A percentile compares a stretch with the other conserved stretches of the same genome.
Conservation (phyloP, 179 eudicot species). For the Drosera spatulata region DNA sequence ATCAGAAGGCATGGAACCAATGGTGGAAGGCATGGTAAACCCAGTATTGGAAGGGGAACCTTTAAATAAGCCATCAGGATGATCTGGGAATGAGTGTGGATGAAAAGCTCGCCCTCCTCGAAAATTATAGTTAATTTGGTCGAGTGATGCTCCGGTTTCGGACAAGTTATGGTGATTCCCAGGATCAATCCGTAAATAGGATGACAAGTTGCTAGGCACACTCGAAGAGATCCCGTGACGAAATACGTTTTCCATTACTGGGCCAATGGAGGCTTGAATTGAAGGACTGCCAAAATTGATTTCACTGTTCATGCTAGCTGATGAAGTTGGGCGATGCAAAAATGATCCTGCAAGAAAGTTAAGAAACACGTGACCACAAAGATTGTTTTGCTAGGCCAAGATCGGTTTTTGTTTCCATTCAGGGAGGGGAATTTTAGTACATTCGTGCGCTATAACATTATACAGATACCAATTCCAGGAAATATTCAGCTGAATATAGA, state of each 20-base stretch:
- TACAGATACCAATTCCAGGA: no score
- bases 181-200: conserved; percentile 37
- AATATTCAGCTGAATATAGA: no score
- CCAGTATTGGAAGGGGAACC: conserved; percentile 28
- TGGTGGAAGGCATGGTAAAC: conserved; percentile 20
- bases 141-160: conserved; percentile 22
- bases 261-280: conserved; percentile 20
- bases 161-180: conserved; percentile 31
- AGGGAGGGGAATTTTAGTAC: no score
- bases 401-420: no score
- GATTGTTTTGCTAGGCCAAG: no score
- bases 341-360: conserved; percentile 21
- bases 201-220: conserved; percentile 46
- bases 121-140: conserved; percentile 25
- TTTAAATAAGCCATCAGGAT: conserved; percentile 39
- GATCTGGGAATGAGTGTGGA: conserved; percentile 61
- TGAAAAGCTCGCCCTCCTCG: conserved; percentile 27
- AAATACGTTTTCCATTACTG: conserved; percentile 21
- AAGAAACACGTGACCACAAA: neutral
- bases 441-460: no score
- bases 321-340: conserved; percentile 20
- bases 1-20: conserved; percentile 25
- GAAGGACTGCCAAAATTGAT: conserved; percentile 12
- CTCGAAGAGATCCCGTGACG: conserved; percentile 48
- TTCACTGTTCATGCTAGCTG: conserved; percentile 28